Base-by-base conservation (phyloP, 352 stramenopile species). In the Phytophthora idaei region DNA sequence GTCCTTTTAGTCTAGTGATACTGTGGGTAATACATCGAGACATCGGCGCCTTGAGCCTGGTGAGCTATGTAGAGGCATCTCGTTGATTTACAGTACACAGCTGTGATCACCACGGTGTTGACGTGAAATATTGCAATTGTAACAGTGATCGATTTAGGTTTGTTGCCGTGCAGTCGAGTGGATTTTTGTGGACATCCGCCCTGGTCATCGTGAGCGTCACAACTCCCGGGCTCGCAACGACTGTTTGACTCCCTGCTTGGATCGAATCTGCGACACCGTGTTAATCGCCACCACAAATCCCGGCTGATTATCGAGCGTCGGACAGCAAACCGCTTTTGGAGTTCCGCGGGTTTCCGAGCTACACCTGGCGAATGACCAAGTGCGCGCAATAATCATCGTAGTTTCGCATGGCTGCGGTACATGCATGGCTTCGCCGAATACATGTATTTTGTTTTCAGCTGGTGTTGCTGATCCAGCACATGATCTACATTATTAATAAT, bases 221-320 rank as follows among this genome's bases (percentile, higher is more conserved):
- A 3, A 3, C 8, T 3, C 5, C 34, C 34, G 0, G 21, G 21
- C 21, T 21, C 21, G 0, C 21, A 21, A 21, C 21, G 21, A 7
- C 31, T 0, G 34, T 39, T 39, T 39, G 34, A 39, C 34, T 39
- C 34, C 34, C 4, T 14, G 34, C 10, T 12, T 14, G 2, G 12
- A 39, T 39, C 1, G 34, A 39, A 39, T 39, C 34, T 39, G 34
- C 34, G 34, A 39, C 34, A 39, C 10, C 34, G 34, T 39, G 25
- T 48, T 57, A 57, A 57, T 57, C 34, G 25, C 47, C 15, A 17
- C 0, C 15, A 48, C 54, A 61, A 61, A 61, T 61, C 55, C 29
- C 44, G 14, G 5, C 8, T 53, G 42, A 21, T 44, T 10, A 27
- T 46, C 42, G 31, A 29, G 31, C 42, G 54, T 61, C 42, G 55